Evolutionary conservation across 345 rosid species (phyloP), one percentile per base, ranked within the genome.

Genomic region (Syzygium jambos): DNA sequence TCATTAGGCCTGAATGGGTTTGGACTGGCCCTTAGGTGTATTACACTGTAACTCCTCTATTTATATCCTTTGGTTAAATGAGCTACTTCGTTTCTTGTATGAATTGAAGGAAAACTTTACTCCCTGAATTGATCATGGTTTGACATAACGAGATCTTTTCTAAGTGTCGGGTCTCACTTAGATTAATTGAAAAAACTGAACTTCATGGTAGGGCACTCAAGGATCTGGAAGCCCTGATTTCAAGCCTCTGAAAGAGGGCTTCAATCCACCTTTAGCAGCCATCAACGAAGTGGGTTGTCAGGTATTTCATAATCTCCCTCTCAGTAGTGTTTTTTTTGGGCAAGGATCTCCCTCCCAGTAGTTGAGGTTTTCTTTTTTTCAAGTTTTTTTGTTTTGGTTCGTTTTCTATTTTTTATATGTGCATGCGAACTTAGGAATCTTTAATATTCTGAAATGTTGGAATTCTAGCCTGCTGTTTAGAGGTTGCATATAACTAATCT

Each of bases 231-330:
- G 46, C 80, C 80, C 29, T 51, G 86, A 43, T 6, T 56, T 80
- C 51, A 87, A 87, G 56, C n/a, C 88, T 49, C 56, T 41, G 4
- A 87, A 80, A 5, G 78, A 78, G 6, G 88, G 88, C 49, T 77
- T 87, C 21, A 83, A 56, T 59, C 88, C 88, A 9, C 88, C 85
- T 12, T 41, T 87, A 29, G 73, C 83, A 27, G 85, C 88, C 52
- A 87, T 87, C 27, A 82, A 53, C 27, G 88, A 87, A 87, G 86
- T 87, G 11, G 84, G 78, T n/a, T 87, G 88, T 59, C 88, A 87
- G 88, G 88, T 83, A 80, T 6, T 73, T 73, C 43, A 34, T 38
- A 2, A 34, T 73, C 80, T 73, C 80, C 80, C 80, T 73, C 25
- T 25, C 23, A 19, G 14, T 34, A 73, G 21, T 73, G 34, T n/a